Evolutionary conservation across 2,329 filamentous ascomycete genomes (phyloP).

Genomic region (Xylariaceae sp.): DNA sequence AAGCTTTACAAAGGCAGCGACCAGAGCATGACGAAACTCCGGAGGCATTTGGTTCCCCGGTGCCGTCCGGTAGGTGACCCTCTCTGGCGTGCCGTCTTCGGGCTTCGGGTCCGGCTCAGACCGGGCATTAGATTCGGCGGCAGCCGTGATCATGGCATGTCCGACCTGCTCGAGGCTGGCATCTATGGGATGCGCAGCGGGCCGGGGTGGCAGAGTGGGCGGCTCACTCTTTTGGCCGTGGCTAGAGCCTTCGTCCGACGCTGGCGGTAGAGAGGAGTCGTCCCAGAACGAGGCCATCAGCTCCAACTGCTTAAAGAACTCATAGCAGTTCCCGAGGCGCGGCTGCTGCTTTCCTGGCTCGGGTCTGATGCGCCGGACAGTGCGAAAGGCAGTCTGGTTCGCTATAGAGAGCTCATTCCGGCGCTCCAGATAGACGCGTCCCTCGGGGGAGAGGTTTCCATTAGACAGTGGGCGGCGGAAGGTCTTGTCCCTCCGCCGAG

Average conservation of each 20-base stretch:
- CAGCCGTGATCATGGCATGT: conserved; percentile 7
- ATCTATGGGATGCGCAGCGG: conserved; percentile 6
- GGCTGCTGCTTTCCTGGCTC: conserved; percentile 45
- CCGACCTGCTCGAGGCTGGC: conserved; percentile 13
- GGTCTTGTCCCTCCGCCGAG: conserved; percentile 38
- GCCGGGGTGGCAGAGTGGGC: conserved; percentile 5
- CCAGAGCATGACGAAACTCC: conserved; percentile 49
- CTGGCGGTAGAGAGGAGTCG: conserved; percentile 40
- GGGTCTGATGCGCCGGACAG: conserved; percentile 49
- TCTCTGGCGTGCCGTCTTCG: conserved; percentile 8
- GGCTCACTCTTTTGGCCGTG: conserved; percentile 3
- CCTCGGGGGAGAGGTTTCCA: conserved; percentile 48
- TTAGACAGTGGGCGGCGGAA: conserved; percentile 44
- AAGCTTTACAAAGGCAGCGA: conserved; percentile 55
- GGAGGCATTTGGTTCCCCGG: conserved; percentile 49
- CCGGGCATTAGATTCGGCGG: conserved; percentile 11
- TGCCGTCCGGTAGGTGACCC: conserved; percentile 35
- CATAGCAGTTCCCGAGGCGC: conserved; percentile 55
- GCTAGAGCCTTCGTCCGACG: conserved; percentile 4
- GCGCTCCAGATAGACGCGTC: conserved; percentile 50
- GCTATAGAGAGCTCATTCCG: conserved; percentile 46
- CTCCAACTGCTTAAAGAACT: conserved; percentile 59
- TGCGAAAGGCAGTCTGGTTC: conserved; percentile 54
- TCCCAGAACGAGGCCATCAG: conserved; percentile 53
- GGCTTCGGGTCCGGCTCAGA: conserved; percentile 10